These are phyloP conservation scores for Chrysochromulina tobinii DNA, from an alignment of 78 protist genomes.

Conservation along the genomic window DNA sequence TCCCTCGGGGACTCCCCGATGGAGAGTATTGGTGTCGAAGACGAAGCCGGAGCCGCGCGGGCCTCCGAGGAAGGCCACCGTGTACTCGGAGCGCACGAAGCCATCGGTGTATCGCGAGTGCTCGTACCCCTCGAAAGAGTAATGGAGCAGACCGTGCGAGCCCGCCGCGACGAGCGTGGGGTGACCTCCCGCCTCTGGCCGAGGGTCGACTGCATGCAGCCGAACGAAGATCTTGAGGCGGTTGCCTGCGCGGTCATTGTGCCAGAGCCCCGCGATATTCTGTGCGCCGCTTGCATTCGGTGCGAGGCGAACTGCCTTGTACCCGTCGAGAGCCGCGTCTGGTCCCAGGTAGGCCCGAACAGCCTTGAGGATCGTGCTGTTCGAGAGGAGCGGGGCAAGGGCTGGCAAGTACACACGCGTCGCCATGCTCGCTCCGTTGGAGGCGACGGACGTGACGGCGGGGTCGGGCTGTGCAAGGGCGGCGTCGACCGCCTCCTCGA, in stretches of 20 bases:
- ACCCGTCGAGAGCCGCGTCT: background rate
- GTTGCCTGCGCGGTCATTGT: constrained; percentile 30
- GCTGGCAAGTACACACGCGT: background rate
- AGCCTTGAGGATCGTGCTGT: background rate
- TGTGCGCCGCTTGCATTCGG: background rate
- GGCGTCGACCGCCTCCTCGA: background rate
- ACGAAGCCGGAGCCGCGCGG: constrained; percentile 1
- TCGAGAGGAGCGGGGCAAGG: background rate
- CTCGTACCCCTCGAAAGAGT: background rate
- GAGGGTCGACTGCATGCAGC: constrained; percentile 7
- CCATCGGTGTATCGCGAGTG: background rate
- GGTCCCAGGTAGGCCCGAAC: background rate
- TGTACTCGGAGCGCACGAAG: background rate
- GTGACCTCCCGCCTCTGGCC: background rate
- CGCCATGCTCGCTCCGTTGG: background rate
- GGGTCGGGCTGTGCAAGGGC: background rate
- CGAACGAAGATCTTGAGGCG: background rate
- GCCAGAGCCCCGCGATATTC: constrained; percentile 19
- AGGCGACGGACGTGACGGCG: background rate
- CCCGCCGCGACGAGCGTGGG: constrained; percentile 23
- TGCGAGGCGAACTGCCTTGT: background rate
- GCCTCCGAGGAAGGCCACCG: background rate
- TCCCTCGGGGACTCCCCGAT: background rate
- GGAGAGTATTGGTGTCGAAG: constrained; percentile 23
- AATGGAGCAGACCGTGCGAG: background rate